A percentile compares a stretch with the other conserved stretches of the same genome.
phyloP scores from a whole-genome alignment of 352 stramenopile genomes.

The Pythium brassicae region DNA sequence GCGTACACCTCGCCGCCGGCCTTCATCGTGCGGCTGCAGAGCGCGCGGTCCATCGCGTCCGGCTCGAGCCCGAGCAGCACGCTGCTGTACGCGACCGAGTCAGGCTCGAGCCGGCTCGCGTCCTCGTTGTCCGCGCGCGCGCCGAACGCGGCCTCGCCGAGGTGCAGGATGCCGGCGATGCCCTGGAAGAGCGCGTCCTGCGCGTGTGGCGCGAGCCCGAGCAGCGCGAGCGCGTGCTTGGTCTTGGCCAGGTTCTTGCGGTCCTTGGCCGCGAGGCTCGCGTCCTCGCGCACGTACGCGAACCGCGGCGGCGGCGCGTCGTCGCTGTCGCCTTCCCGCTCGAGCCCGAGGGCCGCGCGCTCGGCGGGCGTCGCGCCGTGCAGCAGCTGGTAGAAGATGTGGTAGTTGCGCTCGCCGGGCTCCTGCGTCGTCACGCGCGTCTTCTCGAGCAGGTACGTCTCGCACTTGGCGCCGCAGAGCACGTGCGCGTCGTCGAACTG shows the following conservation, averaged over 20 bases:
- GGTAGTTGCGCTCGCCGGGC: constrained; percentile 91
- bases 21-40: constrained; percentile 69
- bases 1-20: constrained; percentile 63
- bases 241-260: constrained; percentile 57
- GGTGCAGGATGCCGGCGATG: constrained; percentile 72
- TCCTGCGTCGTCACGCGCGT: constrained; percentile 92
- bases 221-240: constrained; percentile 45
- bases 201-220: constrained; percentile 49
- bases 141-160: constrained; percentile 66
- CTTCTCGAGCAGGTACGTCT: constrained; percentile 97
- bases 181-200: constrained; percentile 65
- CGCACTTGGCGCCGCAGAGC: constrained; percentile 86
- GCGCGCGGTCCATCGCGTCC: constrained; percentile 43
- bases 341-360: constrained; percentile 38
- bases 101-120: constrained; percentile 30
- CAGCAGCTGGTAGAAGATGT: constrained; percentile 95
- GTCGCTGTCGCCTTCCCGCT: too few relatives aligned
- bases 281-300: constrained; percentile 46
- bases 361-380: constrained; percentile 36
- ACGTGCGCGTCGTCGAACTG: constrained; percentile 84
- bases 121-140: constrained; percentile 50
- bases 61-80: constrained; percentile 44
- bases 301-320: constrained; percentile 19
- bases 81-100: constrained; percentile 38
- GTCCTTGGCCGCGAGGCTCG: constrained; percentile 34